Percentiles rank a stretch among this genome's conserved stretches.
These are phyloP conservation scores for Sungouiella thailandica DNA, from an alignment of 805 yeast genomes.

Conservation along the genomic window DNA sequence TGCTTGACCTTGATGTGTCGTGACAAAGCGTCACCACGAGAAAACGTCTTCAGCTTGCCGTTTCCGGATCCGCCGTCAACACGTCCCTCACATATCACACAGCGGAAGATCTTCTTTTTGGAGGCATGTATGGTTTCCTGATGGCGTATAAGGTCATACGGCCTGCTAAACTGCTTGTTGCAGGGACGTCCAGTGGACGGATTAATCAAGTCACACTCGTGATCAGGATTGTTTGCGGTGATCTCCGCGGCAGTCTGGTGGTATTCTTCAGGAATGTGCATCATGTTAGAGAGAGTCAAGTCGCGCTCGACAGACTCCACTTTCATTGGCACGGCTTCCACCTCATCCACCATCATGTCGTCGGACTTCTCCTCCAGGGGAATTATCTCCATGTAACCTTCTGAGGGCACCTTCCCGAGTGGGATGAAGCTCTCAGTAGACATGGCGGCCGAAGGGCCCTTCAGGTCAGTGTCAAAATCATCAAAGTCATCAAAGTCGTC, in stretches of 20 bases:
- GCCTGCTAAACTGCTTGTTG: slow-evolving; percentile 76
- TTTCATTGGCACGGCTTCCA: background rate
- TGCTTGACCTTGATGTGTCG: slow-evolving; percentile 74
- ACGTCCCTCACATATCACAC: slow-evolving; percentile 44
- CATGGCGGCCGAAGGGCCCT: background rate
- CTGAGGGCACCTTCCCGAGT: background rate
- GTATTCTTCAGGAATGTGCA: slow-evolving; percentile 3
- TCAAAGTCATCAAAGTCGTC: slow-evolving; percentile 22
- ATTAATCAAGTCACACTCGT: slow-evolving; percentile 55
- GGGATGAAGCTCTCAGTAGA: slow-evolving; percentile 1
- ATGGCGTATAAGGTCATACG: slow-evolving; percentile 42
- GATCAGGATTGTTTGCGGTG: slow-evolving; percentile 35
- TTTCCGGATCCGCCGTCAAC: slow-evolving; percentile 45
- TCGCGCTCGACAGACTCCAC: background rate
- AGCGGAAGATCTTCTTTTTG: slow-evolving; percentile 40
- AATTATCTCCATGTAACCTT: slow-evolving; percentile 6
- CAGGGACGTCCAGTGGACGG: slow-evolving; percentile 63
- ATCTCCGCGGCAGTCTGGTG: slow-evolving; percentile 29
- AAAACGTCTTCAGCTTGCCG: slow-evolving; percentile 44
- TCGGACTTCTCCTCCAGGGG: slow-evolving; percentile 3
- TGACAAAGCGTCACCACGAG: slow-evolving; percentile 43
- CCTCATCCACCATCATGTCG: slow-evolving; percentile 1
- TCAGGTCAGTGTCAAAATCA: slow-evolving; percentile 1
- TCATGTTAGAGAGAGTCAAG: background rate
- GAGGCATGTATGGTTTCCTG: slow-evolving; percentile 47